These are phyloP conservation scores for Suillus plorans DNA, from an alignment of 768 basidiomycete genomes.

Conservation along the genomic window DNA sequence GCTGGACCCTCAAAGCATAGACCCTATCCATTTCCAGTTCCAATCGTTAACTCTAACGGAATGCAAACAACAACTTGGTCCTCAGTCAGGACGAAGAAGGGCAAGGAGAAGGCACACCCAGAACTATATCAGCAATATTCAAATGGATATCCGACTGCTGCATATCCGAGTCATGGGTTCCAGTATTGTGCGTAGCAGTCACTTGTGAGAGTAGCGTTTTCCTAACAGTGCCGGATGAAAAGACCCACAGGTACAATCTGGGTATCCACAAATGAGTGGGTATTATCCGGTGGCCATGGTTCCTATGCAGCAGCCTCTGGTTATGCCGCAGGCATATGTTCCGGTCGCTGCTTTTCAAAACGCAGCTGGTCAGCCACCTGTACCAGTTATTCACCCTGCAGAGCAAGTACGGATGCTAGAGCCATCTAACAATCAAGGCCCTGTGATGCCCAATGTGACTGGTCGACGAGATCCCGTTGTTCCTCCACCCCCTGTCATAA, in stretches of 20 bases:
- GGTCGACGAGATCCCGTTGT: not conserved
- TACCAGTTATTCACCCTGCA: conserved; percentile 14
- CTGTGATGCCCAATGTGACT: conserved; percentile 6
- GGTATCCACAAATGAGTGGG: conserved; percentile 19
- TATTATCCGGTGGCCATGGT: conserved; percentile 30
- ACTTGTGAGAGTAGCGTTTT: conserved; percentile 1
- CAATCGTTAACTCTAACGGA: conserved; percentile 9
- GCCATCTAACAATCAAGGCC: conserved; percentile 9
- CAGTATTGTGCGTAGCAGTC: conserved; percentile 23
- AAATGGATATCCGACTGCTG: conserved; percentile 10
- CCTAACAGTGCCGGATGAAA: conserved; percentile 12
- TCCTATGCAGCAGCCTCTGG: conserved; percentile 27
- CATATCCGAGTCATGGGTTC: conserved; percentile 12
- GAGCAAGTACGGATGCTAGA: conserved; percentile 16
- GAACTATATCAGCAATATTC: conserved; percentile 16
- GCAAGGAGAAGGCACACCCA: conserved; percentile 17
- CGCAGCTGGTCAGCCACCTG: conserved; percentile 1
- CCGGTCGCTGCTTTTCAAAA: conserved; percentile 26
- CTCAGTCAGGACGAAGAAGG: conserved; percentile 19
- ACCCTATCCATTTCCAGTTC: conserved; percentile 19
- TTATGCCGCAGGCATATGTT: conserved; percentile 27
- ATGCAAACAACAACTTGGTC: conserved; percentile 23
- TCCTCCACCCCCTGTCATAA: not conserved
- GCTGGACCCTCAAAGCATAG: conserved; percentile 21
- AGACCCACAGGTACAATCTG: conserved; percentile 26